Percentiles rank a stretch among this genome's conserved stretches.
These are phyloP conservation scores for Chalaropsis thielavioides DNA, from an alignment of 2,329 filamentous ascomycete genomes.

Conservation along the genomic window DNA sequence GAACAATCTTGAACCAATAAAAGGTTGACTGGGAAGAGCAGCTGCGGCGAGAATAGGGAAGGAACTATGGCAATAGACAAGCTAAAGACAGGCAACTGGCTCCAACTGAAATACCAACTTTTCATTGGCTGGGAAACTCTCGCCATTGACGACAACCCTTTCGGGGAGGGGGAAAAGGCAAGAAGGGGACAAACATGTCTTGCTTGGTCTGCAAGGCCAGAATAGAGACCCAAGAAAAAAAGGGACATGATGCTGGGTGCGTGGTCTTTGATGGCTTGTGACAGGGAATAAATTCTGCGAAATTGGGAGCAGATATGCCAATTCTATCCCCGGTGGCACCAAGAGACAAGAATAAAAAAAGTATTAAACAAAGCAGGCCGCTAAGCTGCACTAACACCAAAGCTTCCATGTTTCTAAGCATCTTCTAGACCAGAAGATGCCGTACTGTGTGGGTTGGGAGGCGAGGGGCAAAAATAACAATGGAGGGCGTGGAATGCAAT, in stretches of 20 bases:
- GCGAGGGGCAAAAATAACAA: background rate
- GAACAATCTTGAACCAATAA: background rate
- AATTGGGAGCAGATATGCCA: background rate
- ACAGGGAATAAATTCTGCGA: conserved; percentile 1
- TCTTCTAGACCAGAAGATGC: background rate
- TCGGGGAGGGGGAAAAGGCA: background rate
- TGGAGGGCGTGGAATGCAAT: background rate
- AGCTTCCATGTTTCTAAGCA: background rate
- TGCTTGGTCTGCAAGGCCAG: background rate
- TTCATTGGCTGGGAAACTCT: background rate
- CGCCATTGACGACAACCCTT: background rate
- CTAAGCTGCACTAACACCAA: conserved; percentile 1
- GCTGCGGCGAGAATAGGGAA: background rate
- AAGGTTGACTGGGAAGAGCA: background rate
- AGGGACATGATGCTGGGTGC: background rate
- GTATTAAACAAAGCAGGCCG: background rate
- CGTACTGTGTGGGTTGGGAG: background rate
- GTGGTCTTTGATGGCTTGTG: background rate
- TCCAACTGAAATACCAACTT: background rate
- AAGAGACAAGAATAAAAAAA: background rate
- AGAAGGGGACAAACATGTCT: background rate
- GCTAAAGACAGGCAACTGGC: background rate
- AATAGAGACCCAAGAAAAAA: background rate
- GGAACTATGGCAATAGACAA: background rate
- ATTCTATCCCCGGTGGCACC: background rate